phyloP scores from a whole-genome alignment of 305 asterid genomes.

The Solanum hybrid region DNA sequence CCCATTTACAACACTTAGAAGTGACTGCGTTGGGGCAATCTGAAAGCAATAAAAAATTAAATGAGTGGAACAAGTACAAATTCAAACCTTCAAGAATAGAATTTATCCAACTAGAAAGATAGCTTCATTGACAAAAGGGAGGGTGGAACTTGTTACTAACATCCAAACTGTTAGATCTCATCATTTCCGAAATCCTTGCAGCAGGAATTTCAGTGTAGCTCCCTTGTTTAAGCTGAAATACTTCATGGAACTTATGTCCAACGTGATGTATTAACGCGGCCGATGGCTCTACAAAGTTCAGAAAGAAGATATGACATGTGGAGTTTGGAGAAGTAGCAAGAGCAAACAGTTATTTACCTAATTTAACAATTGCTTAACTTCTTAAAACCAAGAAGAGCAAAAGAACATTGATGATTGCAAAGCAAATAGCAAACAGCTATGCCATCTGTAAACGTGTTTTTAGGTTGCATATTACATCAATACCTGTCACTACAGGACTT shows the following conservation, averaged over 20 bases:
- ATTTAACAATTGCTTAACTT: neutral
- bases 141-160: constrained; percentile 28
- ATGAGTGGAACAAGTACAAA: neutral
- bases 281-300: constrained; percentile 32
- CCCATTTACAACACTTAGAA: constrained; percentile 67
- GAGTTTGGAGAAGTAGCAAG: neutral
- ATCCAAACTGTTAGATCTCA: constrained; percentile 87
- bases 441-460: neutral
- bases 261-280: constrained; percentile 30
- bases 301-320: neutral
- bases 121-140: neutral
- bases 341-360: neutral
- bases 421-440: neutral
- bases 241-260: constrained; percentile 76
- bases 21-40: constrained; percentile 93
- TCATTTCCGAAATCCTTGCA: constrained; percentile 70
- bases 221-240: constrained; percentile 74
- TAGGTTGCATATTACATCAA: neutral
- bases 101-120: neutral
- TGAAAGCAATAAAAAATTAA: constrained; percentile 19
- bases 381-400: neutral
- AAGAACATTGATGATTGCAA: neutral
- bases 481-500: constrained; percentile 49
- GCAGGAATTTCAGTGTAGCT: constrained; percentile 59
- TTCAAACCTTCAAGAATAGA: neutral